Conservation (phyloP, 441 rosid species). For the Bocquillonia castaneifolia region DNA sequence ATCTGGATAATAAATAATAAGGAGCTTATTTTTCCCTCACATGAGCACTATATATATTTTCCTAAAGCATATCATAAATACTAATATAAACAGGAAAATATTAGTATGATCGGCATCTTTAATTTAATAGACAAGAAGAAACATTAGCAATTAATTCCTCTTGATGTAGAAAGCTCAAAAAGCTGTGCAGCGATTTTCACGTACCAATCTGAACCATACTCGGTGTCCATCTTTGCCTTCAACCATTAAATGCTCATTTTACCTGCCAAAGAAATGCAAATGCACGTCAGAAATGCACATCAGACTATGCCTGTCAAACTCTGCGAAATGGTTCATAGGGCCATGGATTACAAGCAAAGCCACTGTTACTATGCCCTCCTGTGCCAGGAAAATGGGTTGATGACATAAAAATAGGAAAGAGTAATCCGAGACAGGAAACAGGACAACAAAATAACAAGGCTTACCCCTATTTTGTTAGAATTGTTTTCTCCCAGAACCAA, state of each 20-base stretch:
- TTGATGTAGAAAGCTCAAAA: not conserved
- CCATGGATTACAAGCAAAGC: not conserved
- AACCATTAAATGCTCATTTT: not conserved
- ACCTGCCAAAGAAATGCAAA: not conserved
- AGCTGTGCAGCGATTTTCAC: not conserved
- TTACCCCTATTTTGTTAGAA: slow-evolving; percentile 13
- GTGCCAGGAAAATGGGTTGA: no score
- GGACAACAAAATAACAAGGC: not conserved
- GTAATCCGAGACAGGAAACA: not conserved
- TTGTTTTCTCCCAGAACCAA: not conserved
- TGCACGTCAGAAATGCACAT: not conserved
- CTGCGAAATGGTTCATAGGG: not conserved
- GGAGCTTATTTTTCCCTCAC: no score
- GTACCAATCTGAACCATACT: not conserved
- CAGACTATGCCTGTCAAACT: not conserved
- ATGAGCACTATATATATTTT: no score
- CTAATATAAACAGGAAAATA: not conserved
- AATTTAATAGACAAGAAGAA: not conserved
- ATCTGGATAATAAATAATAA: no score
- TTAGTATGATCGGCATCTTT: not conserved
- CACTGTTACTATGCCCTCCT: not conserved
- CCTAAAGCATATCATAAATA: not conserved
- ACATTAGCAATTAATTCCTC: not conserved
- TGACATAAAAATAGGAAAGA: not conserved
- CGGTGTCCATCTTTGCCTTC: not conserved